Base-by-base conservation (phyloP, 176 grass and related monocot genomes). In the Rhynchospora tenuis region DNA sequence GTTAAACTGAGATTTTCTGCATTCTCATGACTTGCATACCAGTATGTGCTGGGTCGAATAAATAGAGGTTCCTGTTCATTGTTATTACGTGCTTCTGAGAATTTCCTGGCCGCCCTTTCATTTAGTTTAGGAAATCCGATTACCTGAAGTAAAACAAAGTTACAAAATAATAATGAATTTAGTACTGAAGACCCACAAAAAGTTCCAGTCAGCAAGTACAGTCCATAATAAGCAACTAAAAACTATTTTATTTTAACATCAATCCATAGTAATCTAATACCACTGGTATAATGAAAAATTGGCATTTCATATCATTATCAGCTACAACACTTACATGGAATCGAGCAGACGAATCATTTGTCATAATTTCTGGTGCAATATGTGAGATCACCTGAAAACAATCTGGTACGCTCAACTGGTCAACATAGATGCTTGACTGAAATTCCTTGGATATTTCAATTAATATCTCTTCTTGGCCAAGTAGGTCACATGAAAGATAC, bases 381-480 rank as follows among this genome's bases (percentile, higher is more conserved):
- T 60, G 89, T 17, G 80, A 67, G 12, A 93, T 84, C 10, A 65
- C 71, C 3, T 87, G 68, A 64, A 90, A 85, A 82, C 88, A 93
- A 6, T 90, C 84, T 28, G 86, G 84, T 78, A 63, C 86, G 2
- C 57, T 86, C 9, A 60, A 73, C 54, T 63, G 81, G 84, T 91
- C 79, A 2, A 93, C 79, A 45, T 83, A 87, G 54, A 97, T 91
- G 58, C 87, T 91, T 0, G 88, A 90, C 6, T 90, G 84, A 15
- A 93, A 91, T 33, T 76, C 78, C 82, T 63, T 87, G 0, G 88
- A 93, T 84, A 97, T 85, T 67, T 88, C 73, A 5, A 90, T 22
- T 59, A 97, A 85, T 79, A 93, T 88, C 23, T 92, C 89, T 76
- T 94, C 94, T 64, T 91, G 89, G 19, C 91, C 91, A n/a, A 97